phyloP scores from a whole-genome alignment of 2,329 filamentous ascomycete species.

The Metarhizium sp. region DNA sequence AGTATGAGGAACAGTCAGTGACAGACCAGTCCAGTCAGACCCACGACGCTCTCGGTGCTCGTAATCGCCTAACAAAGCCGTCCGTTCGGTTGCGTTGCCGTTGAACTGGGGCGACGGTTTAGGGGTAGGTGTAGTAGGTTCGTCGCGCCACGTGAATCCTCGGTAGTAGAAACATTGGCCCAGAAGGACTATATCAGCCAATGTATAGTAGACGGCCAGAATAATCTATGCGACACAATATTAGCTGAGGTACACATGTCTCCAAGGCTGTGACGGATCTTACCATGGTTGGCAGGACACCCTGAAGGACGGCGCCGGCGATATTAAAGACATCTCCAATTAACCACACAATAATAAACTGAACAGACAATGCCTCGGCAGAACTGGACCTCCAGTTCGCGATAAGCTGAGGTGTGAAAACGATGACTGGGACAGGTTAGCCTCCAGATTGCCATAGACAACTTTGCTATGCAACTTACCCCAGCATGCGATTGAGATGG shows the following conservation, averaged over 20 bases:
- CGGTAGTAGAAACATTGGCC: slow-evolving; percentile 93
- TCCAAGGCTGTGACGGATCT: slow-evolving; percentile 7
- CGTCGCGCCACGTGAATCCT: slow-evolving; percentile 61
- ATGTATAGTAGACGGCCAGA: slow-evolving; percentile 86
- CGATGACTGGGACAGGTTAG: slow-evolving; percentile 51
- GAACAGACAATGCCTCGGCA: slow-evolving; percentile 79
- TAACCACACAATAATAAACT: slow-evolving; percentile 91
- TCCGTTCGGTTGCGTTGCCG: slow-evolving; percentile 41
- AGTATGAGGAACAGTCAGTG: slow-evolving; percentile 73
- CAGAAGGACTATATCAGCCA: slow-evolving; percentile 82
- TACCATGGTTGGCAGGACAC: slow-evolving; percentile 87
- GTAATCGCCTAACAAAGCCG: slow-evolving; percentile 39
- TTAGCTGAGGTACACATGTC: background rate
- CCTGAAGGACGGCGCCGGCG: slow-evolving; percentile 80
- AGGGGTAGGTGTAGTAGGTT: slow-evolving; percentile 30
- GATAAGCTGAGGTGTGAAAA: slow-evolving; percentile 94
- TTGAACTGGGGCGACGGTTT: slow-evolving; percentile 24
- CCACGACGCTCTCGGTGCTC: slow-evolving; percentile 35
- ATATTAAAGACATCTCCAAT: slow-evolving; percentile 96
- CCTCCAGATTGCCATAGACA: background rate
- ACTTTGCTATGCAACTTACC: slow-evolving; percentile 18
- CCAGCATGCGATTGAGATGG: slow-evolving; percentile 96
- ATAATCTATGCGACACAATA: slow-evolving; percentile 48
- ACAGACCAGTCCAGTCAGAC: slow-evolving; percentile 55
- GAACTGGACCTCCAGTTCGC: slow-evolving; percentile 83